Evolutionary conservation across 2,329 filamentous ascomycete genomes (phyloP), one percentile per base, ranked within the genome.

Genomic region (Blumeria hordei): DNA sequence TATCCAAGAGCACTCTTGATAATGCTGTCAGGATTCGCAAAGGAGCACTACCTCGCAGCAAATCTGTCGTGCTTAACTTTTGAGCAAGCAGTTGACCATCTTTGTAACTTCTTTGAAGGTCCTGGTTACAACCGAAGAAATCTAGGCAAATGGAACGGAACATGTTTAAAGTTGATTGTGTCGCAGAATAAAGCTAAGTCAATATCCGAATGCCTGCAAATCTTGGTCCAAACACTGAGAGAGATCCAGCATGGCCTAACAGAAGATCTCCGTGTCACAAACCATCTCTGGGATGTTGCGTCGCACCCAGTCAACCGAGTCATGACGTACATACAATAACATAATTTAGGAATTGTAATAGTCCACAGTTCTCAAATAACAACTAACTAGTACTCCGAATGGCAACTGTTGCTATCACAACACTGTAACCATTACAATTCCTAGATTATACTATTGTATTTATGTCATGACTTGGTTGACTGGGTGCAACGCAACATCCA

Each of bases 81-180:
- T 21, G 7, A 12, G 10, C 18, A 55, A 11, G 39, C 36, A n/a
- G 34, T 39, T 39, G 34, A 45, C 11, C 14, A 54, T 16, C 18
- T 56, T 12, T 47, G 56, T 8, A 49, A 57, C 37, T 57, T 53
- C 51, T 57, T 57, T 34, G 32, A 55, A 55, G 54, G 49, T 1
- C 56, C 56, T n/a, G 53, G 41, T 10, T 55, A 35, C 35, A 9
- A 57, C 9, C 47, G 41, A 12, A 18, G 7, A 36, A 43, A 32
- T 18, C 36, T 55, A 6, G 34, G 55, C 34, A 43, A 55, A 28
- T 55, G 41, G 56, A 57, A 57, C 16, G 39, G 18, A 18, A 47
- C 50, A 11, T 37, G 35, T 21, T 32, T 57, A 28, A 32, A 36
- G 12, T 21, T 14, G 1, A 36, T 41, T 2, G 49, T 39, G 4